These are phyloP conservation scores for Exserohilum rostratum DNA, from an alignment of 2,329 filamentous ascomycete genomes.

Conservation along the genomic window DNA sequence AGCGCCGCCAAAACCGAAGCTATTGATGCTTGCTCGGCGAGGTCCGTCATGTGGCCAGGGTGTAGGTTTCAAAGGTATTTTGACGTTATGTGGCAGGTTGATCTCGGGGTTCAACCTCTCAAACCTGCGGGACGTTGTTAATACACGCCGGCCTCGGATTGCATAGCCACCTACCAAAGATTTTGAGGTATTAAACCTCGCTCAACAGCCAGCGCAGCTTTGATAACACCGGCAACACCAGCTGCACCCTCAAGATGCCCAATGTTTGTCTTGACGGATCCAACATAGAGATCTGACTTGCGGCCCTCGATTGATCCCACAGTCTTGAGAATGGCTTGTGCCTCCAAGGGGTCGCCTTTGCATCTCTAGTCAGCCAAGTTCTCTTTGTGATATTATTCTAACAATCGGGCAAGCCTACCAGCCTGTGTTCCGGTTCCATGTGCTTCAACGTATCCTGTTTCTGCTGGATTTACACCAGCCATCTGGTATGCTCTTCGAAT, in stretches of 20 bases:
- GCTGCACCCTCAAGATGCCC: slow-evolving; percentile 43
- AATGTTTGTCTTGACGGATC: slow-evolving; percentile 41
- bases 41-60: slow-evolving; percentile 32
- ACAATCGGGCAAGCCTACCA: not conserved
- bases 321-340: slow-evolving; percentile 28
- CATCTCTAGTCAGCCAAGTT: not conserved
- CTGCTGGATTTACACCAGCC: slow-evolving; percentile 29
- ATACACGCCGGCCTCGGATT: slow-evolving; percentile 5
- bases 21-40: slow-evolving; percentile 53
- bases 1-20: slow-evolving; percentile 55
- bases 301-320: slow-evolving; percentile 28
- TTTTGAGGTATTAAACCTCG: slow-evolving; percentile 47
- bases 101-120: slow-evolving; percentile 12
- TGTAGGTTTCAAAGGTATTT: slow-evolving; percentile 5
- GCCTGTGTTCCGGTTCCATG: slow-evolving; percentile 60
- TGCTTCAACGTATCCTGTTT: slow-evolving; percentile 39
- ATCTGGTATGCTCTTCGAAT: slow-evolving; percentile 30
- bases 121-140: not conserved
- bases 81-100: slow-evolving; percentile 3
- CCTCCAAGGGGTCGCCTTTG: slow-evolving; percentile 48
- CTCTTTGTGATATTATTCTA: too few species aligned
- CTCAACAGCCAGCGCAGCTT: slow-evolving; percentile 51
- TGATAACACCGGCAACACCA: slow-evolving; percentile 37
- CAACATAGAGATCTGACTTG: slow-evolving; percentile 30
- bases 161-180: slow-evolving; percentile 27